Evolutionary conservation across 2,329 filamentous ascomycete species (phyloP).

Genomic region (Colletotrichum incanum): DNA sequence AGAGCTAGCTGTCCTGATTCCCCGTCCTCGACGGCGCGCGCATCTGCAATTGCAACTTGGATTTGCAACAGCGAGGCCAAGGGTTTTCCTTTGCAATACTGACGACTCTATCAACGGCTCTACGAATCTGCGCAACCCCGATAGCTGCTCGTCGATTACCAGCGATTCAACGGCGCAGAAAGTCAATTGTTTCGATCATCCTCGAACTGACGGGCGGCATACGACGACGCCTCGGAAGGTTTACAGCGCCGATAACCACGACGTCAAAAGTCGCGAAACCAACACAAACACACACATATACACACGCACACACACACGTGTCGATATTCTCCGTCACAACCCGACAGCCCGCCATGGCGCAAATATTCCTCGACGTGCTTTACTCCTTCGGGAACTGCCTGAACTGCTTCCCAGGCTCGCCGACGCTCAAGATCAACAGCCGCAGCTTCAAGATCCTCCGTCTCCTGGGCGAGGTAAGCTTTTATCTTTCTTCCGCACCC

Average conservation of each 20-base stretch:
- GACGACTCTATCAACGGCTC: not conserved
- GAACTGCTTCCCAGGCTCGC: slow-evolving; percentile 95
- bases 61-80: slow-evolving; percentile 21
- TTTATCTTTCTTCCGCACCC: slow-evolving; percentile 7
- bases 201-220: not conserved
- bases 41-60: not conserved
- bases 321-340: not conserved
- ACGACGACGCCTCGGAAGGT: not conserved
- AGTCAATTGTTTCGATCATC: not conserved
- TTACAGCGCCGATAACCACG: not conserved
- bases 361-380: slow-evolving; percentile 88
- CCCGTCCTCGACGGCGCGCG: slow-evolving; percentile 15
- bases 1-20: slow-evolving; percentile 40
- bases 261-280: slow-evolving; percentile 8
- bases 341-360: slow-evolving; percentile 72
- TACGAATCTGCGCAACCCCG: not conserved
- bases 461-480: slow-evolving; percentile 86
- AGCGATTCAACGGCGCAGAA: not conserved
- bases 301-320: not conserved
- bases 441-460: slow-evolving; percentile 96
- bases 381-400: slow-evolving; percentile 96
- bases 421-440: slow-evolving; percentile 94
- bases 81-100: not conserved
- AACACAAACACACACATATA: not conserved
- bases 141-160: not conserved